Conservation (phyloP, 768 basidiomycete genomes). For the Collybia nuda region DNA sequence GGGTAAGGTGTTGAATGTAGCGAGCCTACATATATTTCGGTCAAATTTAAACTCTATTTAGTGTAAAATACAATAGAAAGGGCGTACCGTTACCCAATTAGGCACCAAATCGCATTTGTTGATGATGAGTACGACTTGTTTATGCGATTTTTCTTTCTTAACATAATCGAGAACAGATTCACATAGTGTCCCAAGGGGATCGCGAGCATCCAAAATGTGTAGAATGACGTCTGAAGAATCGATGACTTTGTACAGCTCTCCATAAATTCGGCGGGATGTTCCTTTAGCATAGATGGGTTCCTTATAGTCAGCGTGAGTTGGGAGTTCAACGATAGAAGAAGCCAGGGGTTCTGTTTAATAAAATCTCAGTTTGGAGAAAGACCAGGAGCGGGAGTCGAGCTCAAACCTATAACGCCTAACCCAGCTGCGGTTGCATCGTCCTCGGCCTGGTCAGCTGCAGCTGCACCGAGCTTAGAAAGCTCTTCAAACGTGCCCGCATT, state of each 20-base stretch:
- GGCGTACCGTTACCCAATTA: slow-evolving; percentile 94
- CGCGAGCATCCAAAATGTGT: slow-evolving; percentile 93
- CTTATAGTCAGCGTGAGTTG: slow-evolving; percentile 75
- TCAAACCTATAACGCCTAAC: slow-evolving; percentile 45
- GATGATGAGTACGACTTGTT: slow-evolving; percentile 93
- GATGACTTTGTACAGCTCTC: slow-evolving; percentile 98
- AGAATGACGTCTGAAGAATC: slow-evolving; percentile 97
- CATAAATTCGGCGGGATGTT: slow-evolving; percentile 93
- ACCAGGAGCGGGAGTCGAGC: background rate
- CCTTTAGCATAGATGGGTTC: slow-evolving; percentile 96
- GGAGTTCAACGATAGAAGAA: slow-evolving; percentile 47
- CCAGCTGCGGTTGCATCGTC: slow-evolving; percentile 35
- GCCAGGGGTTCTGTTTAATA: slow-evolving; percentile 42
- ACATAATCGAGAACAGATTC: slow-evolving; percentile 91
- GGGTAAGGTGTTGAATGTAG: slow-evolving; percentile 93
- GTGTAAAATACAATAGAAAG: slow-evolving; percentile 1
- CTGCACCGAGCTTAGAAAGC: slow-evolving; percentile 64
- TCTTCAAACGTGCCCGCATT: slow-evolving; percentile 94
- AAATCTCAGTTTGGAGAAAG: background rate
- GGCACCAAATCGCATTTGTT: slow-evolving; percentile 99
- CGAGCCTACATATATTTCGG: slow-evolving; percentile 60
- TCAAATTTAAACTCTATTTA: slow-evolving; percentile 3
- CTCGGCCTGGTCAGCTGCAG: slow-evolving; percentile 55
- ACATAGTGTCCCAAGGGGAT: slow-evolving; percentile 94
- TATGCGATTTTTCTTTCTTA: slow-evolving; percentile 95